Evolutionary conservation across 2,329 filamentous ascomycete genomes (phyloP).

Genomic region (Fusarium penzigii): DNA sequence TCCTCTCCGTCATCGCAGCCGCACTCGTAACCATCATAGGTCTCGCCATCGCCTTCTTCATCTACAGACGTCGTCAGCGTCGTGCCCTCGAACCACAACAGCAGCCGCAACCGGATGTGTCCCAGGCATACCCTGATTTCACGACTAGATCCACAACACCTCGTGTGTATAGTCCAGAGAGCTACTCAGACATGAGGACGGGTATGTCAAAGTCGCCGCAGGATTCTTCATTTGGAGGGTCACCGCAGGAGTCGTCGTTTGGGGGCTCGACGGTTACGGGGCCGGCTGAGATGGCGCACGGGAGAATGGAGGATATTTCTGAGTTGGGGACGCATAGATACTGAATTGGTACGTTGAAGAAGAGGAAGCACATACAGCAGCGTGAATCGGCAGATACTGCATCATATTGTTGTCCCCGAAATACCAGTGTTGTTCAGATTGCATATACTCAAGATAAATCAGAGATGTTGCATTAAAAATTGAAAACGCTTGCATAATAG

Average conservation of each 20-base stretch:
- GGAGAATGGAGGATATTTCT: too few relatives aligned
- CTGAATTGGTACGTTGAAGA: too few relatives aligned
- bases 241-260: too few relatives aligned
- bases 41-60: background rate
- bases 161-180: too few relatives aligned
- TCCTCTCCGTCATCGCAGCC: background rate
- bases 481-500: background rate
- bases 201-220: background rate
- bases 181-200: background rate
- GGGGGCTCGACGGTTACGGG: too few relatives aligned
- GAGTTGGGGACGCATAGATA: too few relatives aligned
- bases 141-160: too few relatives aligned
- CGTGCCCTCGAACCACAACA: background rate
- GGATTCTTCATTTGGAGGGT: background rate
- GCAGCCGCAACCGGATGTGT: background rate
- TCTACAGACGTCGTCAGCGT: background rate
- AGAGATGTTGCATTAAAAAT: background rate
- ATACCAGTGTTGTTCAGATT: too few relatives aligned
- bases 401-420: too few relatives aligned
- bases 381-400: too few relatives aligned
- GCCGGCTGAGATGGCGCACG: background rate
- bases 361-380: too few relatives aligned
- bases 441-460: background rate
- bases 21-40: background rate
- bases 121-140: too few relatives aligned